Percentiles rank a stretch among this genome's conserved stretches.
Evolutionary conservation across 139 green algal species (phyloP).

Genomic region (Spirogloea muscicola): DNA sequence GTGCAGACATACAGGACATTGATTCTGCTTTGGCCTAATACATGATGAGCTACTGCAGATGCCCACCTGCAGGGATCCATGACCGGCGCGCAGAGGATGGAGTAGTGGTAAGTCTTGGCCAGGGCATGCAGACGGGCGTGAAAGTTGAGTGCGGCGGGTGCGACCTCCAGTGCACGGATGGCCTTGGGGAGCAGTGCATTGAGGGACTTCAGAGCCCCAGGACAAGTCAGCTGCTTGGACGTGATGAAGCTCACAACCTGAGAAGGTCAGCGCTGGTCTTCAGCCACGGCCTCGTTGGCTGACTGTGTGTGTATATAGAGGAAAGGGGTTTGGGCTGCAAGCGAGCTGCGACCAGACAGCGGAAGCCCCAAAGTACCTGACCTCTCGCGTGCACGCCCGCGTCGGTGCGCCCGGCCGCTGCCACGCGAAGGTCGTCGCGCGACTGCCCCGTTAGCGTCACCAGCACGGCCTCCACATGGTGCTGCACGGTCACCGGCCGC

Average conservation of each 20-base stretch:
- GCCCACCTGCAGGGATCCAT: slow-evolving; percentile 4
- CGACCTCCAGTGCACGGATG: slow-evolving; percentile 52
- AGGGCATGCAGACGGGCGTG: slow-evolving; percentile 54
- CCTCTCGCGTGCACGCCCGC: slow-evolving; percentile 73
- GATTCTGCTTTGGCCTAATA: no score
- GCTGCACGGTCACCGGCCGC: slow-evolving; percentile 4
- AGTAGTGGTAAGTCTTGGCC: slow-evolving; percentile 30
- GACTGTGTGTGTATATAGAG: no score
- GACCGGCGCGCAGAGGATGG: slow-evolving; percentile 1
- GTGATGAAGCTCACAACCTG: no score
- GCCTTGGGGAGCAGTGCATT: slow-evolving; percentile 57
- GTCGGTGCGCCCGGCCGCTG: slow-evolving; percentile 71
- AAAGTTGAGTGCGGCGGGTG: slow-evolving; percentile 59
- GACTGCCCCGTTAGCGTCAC: slow-evolving; percentile 27
- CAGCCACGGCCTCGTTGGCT: no score
- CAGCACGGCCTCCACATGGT: slow-evolving; percentile 28
- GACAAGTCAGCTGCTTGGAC: no score
- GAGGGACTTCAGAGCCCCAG: no score
- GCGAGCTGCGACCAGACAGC: no score
- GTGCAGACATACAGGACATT: no score
- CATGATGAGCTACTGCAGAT: no score
- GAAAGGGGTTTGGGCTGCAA: no score
- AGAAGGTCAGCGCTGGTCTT: no score
- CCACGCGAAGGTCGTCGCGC: slow-evolving; percentile 50
- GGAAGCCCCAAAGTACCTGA: no score